These are phyloP conservation scores for Alternaria gansuensis DNA, from an alignment of 2,329 filamentous ascomycete genomes.

Conservation along the genomic window DNA sequence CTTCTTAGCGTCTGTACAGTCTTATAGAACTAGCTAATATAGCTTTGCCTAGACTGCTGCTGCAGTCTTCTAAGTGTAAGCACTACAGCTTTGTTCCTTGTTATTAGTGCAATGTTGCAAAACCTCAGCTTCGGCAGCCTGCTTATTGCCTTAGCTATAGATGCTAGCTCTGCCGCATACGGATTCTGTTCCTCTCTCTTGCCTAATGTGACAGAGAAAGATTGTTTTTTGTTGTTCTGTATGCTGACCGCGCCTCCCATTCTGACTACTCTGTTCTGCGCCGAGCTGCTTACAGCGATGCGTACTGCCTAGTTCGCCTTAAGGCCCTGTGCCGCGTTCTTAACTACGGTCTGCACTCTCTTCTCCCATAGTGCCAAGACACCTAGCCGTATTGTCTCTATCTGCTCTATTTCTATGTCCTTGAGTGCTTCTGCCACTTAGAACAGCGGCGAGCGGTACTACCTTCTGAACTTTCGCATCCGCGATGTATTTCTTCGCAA, in stretches of 20 bases:
- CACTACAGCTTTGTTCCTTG: constrained; percentile 22
- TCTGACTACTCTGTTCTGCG: constrained; percentile 19
- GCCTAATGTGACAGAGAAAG: constrained; percentile 20
- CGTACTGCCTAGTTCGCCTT: constrained; percentile 20
- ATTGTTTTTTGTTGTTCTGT: constrained; percentile 16
- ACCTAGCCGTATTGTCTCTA: constrained; percentile 20
- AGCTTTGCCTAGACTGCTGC: constrained; percentile 16
- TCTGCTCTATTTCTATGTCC: constrained; percentile 20
- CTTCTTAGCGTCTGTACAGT: constrained; percentile 15
- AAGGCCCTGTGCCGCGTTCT: constrained; percentile 17
- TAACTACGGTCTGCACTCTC: constrained; percentile 19
- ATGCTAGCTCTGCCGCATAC: constrained; percentile 14
- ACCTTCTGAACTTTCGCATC: constrained; percentile 22
- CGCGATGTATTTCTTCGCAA: constrained; percentile 18
- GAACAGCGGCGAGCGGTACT: constrained; percentile 8
- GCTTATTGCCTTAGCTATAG: constrained; percentile 16
- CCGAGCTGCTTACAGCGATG: constrained; percentile 22
- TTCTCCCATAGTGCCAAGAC: constrained; percentile 21
- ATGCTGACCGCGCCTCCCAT: constrained; percentile 21
- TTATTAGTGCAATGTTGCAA: constrained; percentile 21
- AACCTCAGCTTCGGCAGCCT: constrained; percentile 18
- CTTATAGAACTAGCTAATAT: constrained; percentile 19
- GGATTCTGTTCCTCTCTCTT: constrained; percentile 23
- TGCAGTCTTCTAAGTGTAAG: constrained; percentile 21
- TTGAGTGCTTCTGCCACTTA: constrained; percentile 18